Conservation (phyloP, 2,329 filamentous ascomycete species). For the Talaromyces amestolkiae region DNA sequence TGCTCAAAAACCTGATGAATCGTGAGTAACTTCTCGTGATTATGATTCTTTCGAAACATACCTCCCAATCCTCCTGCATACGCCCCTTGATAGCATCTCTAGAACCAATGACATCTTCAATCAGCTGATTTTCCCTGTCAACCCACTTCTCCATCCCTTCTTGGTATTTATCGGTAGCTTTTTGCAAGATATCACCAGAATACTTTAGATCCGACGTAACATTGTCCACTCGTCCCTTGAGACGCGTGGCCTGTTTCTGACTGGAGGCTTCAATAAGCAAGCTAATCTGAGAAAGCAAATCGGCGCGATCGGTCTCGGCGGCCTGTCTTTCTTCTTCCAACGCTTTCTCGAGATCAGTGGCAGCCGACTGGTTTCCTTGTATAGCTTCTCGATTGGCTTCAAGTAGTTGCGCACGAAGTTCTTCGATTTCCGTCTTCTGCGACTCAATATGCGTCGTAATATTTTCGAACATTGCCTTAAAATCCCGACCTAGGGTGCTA, state of each 20-base stretch:
- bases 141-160: conserved; percentile 74
- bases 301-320: conserved; percentile 70
- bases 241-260: conserved; percentile 68
- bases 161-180: conserved; percentile 64
- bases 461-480: conserved; percentile 81
- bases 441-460: conserved; percentile 70
- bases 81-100: conserved; percentile 75
- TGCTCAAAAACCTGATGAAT: conserved; percentile 63
- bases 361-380: conserved; percentile 65
- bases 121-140: conserved; percentile 63
- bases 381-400: conserved; percentile 67
- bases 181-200: conserved; percentile 64
- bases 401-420: conserved; percentile 69
- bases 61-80: conserved; percentile 82
- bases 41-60: conserved; percentile 42
- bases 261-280: conserved; percentile 72
- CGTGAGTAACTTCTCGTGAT: conserved; percentile 26
- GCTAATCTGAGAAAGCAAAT: conserved; percentile 72
- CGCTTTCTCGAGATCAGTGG: conserved; percentile 64
- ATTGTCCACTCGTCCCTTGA: conserved; percentile 61
- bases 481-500: conserved; percentile 76
- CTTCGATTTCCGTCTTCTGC: conserved; percentile 74
- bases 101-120: conserved; percentile 69
- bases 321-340: conserved; percentile 73
- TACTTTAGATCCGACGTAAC: conserved; percentile 65